Evolutionary conservation across 352 stramenopile genomes (phyloP).

Genomic region (Phytopythium vexans): DNA sequence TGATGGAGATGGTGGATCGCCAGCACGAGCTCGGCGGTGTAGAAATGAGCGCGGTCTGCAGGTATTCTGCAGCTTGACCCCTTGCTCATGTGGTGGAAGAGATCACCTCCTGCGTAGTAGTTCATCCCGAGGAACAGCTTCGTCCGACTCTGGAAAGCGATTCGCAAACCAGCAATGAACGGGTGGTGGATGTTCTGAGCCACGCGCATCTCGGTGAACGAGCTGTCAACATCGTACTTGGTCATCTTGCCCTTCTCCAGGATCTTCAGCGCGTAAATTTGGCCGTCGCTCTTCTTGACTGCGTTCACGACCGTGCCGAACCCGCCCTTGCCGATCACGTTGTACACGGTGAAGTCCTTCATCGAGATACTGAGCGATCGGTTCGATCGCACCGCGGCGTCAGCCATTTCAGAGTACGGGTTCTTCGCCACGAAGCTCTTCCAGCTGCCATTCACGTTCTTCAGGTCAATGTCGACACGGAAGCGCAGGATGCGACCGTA

Average conservation of each 20-base stretch:
- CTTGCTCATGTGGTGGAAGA: slow-evolving; percentile 91
- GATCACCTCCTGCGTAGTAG: slow-evolving; percentile 82
- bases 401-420: slow-evolving; percentile 73
- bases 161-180: slow-evolving; percentile 82
- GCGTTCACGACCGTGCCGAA: slow-evolving; percentile 89
- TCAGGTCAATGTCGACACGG: slow-evolving; percentile 73
- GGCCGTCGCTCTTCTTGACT: slow-evolving; percentile 87
- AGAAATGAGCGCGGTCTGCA: slow-evolving; percentile 85
- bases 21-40: slow-evolving; percentile 91
- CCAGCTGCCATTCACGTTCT: slow-evolving; percentile 68
- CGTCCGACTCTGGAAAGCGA: slow-evolving; percentile 85
- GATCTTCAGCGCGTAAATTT: slow-evolving; percentile 91
- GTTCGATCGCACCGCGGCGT: slow-evolving; percentile 78
- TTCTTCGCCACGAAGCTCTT: slow-evolving; percentile 81
- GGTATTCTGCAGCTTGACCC: slow-evolving; percentile 84
- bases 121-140: slow-evolving; percentile 89
- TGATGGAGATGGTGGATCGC: slow-evolving; percentile 93
- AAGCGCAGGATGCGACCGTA: slow-evolving; percentile 82
- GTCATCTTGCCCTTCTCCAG: slow-evolving; percentile 89
- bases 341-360: slow-evolving; percentile 89
- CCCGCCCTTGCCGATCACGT: slow-evolving; percentile 86
- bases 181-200: slow-evolving; percentile 87
- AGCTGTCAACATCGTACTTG: slow-evolving; percentile 88
- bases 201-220: slow-evolving; percentile 88
- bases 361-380: slow-evolving; percentile 85